Base-by-base conservation (phyloP, 768 basidiomycete species). In the Xanthoconium stramineum region DNA sequence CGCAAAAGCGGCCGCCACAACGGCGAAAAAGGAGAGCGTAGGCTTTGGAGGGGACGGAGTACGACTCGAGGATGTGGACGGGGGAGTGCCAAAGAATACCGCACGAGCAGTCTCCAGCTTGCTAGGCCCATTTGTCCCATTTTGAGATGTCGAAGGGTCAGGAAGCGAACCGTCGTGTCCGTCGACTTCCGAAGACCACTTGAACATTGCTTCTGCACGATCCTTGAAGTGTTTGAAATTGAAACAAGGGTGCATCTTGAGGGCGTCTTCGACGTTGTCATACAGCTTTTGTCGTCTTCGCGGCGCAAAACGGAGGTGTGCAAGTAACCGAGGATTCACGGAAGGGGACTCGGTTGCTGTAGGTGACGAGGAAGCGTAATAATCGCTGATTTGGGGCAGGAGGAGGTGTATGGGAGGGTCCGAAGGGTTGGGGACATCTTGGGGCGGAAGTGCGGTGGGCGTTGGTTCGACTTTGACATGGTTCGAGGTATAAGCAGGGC, bases 1-100 rank as follows among this genome's bases (percentile, higher is more conserved):
- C 2, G 87, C 86, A 38, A 88, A 78, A 3, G 80, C 75, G 1
- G 81, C 82, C 47, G 81, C 80, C 43, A 81, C 76, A 2, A 80
- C 75, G 0, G 84, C 81, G 58, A 88, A 89, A 63, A 88, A 80
- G 35, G 72, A 74, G 9, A 72, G 56, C 0, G 71, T 61, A 5
- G 63, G 66, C 48, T 57, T 63, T 38, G 64, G 55, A 17, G 56
- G 40, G 38, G 57, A 3, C 48, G 52, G 6, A 51, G 49, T 32
- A 11, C 62, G 64, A 46, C 46, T 37, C 24, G 24, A 24, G 3
- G 65, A 56, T 17, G 57, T 14, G 8, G 64, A 33, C 5, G 61
- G 14, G 19, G 62, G 28, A 13, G 58, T 19, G 2, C 69, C 71
- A 15, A 71, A 73, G 52, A 71, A 71, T 42, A 71, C 71, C 9